These are phyloP conservation scores for Discostella stelligeroides DNA, from an alignment of 108 stramenopile genomes.

Conservation along the genomic window DNA sequence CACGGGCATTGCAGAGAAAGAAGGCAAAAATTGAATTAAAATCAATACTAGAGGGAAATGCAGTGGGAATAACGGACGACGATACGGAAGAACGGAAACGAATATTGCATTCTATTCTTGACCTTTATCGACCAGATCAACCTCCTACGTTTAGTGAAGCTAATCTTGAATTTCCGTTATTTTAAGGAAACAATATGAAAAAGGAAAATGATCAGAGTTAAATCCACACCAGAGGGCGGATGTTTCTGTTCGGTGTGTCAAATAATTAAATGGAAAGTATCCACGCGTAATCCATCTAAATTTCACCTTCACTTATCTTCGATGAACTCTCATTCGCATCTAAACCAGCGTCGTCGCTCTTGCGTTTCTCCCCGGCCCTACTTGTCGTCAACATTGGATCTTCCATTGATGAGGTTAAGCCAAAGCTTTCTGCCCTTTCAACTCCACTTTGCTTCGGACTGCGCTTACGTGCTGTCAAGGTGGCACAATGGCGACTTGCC, in stretches of 20 bases:
- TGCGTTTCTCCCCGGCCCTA: too few relatives aligned
- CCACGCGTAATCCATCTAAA: too few relatives aligned
- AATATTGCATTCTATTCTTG: constrained; percentile 13
- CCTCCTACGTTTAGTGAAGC: constrained; percentile 34
- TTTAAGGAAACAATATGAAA: constrained; percentile 5
- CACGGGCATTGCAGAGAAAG: constrained; percentile 37
- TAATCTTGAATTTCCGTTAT: constrained; percentile 28
- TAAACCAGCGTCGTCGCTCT: too few relatives aligned
- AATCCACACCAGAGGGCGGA: too few relatives aligned
- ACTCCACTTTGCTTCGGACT: constrained; percentile 44
- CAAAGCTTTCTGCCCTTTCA: constrained; percentile 21
- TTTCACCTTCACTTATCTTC: too few relatives aligned
- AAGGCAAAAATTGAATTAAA: constrained; percentile 34
- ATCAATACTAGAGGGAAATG: constrained; percentile 9
- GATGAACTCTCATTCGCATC: too few relatives aligned
- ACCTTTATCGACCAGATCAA: constrained; percentile 23
- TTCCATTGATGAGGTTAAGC: constrained; percentile 4
- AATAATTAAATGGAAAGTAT: too few relatives aligned
- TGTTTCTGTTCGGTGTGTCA: too few relatives aligned
- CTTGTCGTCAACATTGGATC: background rate
- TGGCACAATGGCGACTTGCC: constrained; percentile 89
- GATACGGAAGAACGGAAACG: constrained; percentile 13
- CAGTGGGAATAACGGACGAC: background rate
- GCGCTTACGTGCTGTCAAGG: constrained; percentile 69
- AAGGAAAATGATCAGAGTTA: too few relatives aligned